phyloP scores from a whole-genome alignment of 441 rosid genomes.

The Brassica hybrid region DNA sequence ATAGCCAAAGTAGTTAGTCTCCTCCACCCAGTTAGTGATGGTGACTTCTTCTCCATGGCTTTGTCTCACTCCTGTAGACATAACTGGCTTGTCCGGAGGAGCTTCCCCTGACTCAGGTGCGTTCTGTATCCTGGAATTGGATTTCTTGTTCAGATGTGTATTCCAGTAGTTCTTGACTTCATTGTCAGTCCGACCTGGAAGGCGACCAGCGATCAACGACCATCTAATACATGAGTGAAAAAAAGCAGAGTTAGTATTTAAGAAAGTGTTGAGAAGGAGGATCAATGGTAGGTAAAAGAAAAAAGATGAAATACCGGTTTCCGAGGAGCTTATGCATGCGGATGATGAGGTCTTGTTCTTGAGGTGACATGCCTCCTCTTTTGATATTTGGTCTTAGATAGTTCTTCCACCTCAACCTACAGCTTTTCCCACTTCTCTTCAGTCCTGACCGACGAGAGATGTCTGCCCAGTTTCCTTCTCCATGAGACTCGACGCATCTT shows the following conservation, averaged over 20 bases:
- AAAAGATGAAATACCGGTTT: slow-evolving; percentile 49
- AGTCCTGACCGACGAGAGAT: slow-evolving; percentile 63
- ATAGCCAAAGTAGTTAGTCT: slow-evolving; percentile 39
- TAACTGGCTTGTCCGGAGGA: slow-evolving; percentile 27
- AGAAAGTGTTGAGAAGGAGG: not conserved
- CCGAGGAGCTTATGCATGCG: slow-evolving; percentile 83
- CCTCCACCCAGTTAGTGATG: slow-evolving; percentile 44
- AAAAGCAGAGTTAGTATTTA: not conserved
- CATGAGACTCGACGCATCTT: slow-evolving; percentile 60
- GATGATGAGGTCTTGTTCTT: slow-evolving; percentile 73
- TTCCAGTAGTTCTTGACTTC: slow-evolving; percentile 46
- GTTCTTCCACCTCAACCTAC: slow-evolving; percentile 78
- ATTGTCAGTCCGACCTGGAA: too few relatives aligned
- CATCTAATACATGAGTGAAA: too few relatives aligned
- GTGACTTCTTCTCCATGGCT: slow-evolving; percentile 25
- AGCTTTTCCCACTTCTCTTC: slow-evolving; percentile 72
- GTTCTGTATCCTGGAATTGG: slow-evolving; percentile 49
- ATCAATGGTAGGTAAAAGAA: not conserved
- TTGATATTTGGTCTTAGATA: slow-evolving; percentile 70
- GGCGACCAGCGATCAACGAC: too few relatives aligned
- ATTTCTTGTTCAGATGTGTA: slow-evolving; percentile 69
- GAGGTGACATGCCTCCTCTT: slow-evolving; percentile 64
- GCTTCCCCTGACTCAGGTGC: slow-evolving; percentile 32
- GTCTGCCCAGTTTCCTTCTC: slow-evolving; percentile 73
- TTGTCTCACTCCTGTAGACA: slow-evolving; percentile 29